These are phyloP conservation scores for Arachnopeziza araneosa DNA, from an alignment of 2,329 filamentous ascomycete species.

Conservation along the genomic window DNA sequence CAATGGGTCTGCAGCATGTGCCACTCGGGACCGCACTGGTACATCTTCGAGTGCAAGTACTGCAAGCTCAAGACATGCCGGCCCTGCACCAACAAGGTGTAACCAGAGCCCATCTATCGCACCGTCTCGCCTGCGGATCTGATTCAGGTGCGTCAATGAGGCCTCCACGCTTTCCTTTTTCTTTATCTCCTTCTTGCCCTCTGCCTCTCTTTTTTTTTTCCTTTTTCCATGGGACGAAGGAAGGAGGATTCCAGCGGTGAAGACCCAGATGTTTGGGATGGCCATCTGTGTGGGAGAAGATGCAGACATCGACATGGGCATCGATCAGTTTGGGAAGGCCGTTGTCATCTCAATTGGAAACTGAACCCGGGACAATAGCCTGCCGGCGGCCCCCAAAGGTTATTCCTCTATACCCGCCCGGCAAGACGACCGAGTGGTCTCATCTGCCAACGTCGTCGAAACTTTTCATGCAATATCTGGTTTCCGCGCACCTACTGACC, in stretches of 20 bases:
- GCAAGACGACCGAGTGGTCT: background rate
- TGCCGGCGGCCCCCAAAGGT: background rate
- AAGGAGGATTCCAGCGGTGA: background rate
- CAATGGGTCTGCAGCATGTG: slow-evolving; percentile 63
- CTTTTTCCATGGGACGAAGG: too few relatives aligned
- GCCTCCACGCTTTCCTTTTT: background rate
- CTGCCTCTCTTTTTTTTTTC: background rate
- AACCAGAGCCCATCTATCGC: slow-evolving; percentile 1
- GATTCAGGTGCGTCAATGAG: background rate
- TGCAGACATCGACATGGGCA: background rate
- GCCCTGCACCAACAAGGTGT: slow-evolving; percentile 39
- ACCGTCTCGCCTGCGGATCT: background rate
- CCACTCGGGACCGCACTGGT: slow-evolving; percentile 59
- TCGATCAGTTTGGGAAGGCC: background rate
- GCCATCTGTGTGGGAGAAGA: background rate
- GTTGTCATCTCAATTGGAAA: background rate
- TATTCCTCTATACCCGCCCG: background rate
- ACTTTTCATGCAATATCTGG: background rate
- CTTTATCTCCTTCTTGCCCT: background rate
- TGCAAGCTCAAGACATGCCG: slow-evolving; percentile 63
- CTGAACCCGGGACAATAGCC: background rate
- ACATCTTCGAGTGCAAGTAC: slow-evolving; percentile 63
- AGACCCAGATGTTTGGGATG: background rate
- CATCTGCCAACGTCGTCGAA: background rate
- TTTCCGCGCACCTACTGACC: background rate